Evolutionary conservation across 495 filamentous ascomycete genomes (phyloP), one percentile per base, ranked within the genome.

Genomic region (Xylaria venustula): DNA sequence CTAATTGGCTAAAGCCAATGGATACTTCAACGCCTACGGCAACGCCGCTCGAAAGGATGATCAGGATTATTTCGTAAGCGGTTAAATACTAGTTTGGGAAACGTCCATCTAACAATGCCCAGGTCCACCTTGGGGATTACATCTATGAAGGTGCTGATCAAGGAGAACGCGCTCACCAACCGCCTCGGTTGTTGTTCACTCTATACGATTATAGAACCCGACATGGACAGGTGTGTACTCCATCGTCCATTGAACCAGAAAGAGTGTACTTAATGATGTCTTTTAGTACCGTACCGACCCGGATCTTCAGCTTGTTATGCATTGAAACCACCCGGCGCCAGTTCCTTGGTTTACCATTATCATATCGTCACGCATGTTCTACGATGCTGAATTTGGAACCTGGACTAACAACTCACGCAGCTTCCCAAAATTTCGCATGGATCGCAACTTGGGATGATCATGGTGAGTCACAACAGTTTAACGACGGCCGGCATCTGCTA

Each of bases 381-480:
- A 34, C 30, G 30, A 34, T 34, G 30, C 11, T 34, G 30, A 11
- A 34, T 5, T 5, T 34, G 11, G 30, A 34, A 11, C 11, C 30
- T 34, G 5, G 5, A 34, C 30, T 34, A 34, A 34, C 30, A 34
- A 34, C 11, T 5, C 30, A 34, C 11, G 5, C 11, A 34, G 30
- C 73, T 51, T 81, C 86, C 67, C 77, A 83, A 61, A 74, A 77
- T 26, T 88, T 85, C 60, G 77, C 87, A 14, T 89, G 87, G 86
- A 88, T 90, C 58, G 74, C 84, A 4, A 85, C 87, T 9, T 90
- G 87, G 87, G 87, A 89, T 68, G 87, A 88, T 63, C 87, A 88
- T 67, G 86, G 65, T 71, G 61, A 8, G 65, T 49, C 19, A 19
- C 26, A 20, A 28, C 8, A 9, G 17, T 26, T 41, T 14, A 8